A percentile compares a stretch with the other conserved stretches of the same genome.
phyloP scores from a whole-genome alignment of 176 grass and related monocot species.

The Secale cereale region DNA sequence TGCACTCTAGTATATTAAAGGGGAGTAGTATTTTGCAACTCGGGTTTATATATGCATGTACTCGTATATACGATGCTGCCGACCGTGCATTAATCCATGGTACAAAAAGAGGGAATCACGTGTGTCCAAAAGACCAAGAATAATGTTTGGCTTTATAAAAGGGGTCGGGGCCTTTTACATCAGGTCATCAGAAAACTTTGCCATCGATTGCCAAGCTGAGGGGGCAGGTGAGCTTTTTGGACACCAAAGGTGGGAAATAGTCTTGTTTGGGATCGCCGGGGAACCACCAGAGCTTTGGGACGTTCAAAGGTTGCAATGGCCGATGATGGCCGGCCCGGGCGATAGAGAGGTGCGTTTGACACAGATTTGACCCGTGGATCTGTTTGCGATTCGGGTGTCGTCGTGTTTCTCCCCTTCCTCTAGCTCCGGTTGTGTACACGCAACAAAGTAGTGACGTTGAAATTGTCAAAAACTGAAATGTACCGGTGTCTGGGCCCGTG shows the following conservation, averaged over 20 bases:
- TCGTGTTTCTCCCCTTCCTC: not conserved
- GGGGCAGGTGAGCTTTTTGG: slow-evolving; percentile 13
- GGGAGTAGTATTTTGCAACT: not conserved
- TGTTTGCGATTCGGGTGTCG: slow-evolving; percentile 27
- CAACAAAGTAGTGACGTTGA: not conserved
- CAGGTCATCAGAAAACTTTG: slow-evolving; percentile 26
- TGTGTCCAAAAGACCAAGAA: slow-evolving; percentile 41
- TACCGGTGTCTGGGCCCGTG: no score
- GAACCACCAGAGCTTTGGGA: not conserved
- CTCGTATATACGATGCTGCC: not conserved
- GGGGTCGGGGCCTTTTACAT: slow-evolving; percentile 9
- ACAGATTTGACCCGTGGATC: slow-evolving; percentile 40
- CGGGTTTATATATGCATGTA: not conserved
- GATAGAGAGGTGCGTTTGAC: not conserved
- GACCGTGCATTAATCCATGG: not conserved
- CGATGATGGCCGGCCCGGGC: not conserved
- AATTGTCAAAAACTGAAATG: not conserved
- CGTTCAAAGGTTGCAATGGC: slow-evolving; percentile 30
- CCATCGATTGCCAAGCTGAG: slow-evolving; percentile 26
- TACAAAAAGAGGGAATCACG: slow-evolving; percentile 24
- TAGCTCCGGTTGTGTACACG: not conserved
- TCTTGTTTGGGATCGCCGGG: slow-evolving; percentile 20
- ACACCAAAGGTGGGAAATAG: not conserved
- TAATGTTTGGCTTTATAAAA: slow-evolving; percentile 46
- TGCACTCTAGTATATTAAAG: no score